Percentiles rank a stretch among this genome's conserved stretches.
Conservation (phyloP, 345 rosid species). For the Eucalyptus curtisii region DNA sequence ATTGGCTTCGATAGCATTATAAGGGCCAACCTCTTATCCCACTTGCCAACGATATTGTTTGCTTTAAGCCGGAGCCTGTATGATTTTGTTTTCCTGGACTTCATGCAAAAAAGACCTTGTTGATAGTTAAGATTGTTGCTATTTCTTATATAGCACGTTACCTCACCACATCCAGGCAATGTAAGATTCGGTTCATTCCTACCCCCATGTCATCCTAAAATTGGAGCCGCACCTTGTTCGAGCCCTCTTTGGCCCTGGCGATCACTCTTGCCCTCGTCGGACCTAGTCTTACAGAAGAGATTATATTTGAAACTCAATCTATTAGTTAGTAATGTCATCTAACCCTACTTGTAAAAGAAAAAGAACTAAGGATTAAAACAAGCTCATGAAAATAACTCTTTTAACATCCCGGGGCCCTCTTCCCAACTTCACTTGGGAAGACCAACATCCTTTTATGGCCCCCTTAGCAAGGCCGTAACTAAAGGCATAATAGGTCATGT, state of each 20-base stretch:
- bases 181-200: too few relatives aligned
- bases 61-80: too few relatives aligned
- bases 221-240: too few relatives aligned
- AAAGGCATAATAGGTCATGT: background rate
- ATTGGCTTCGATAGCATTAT: too few relatives aligned
- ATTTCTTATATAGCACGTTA: too few relatives aligned
- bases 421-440: background rate
- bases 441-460: background rate
- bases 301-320: background rate
- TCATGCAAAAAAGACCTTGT: too few relatives aligned
- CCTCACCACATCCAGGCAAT: rapidly evolving
- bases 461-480: background rate
- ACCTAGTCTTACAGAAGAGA: too few relatives aligned
- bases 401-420: background rate
- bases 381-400: background rate
- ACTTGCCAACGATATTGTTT: too few relatives aligned
- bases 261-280: rapidly evolving
- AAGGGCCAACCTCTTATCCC: too few relatives aligned
- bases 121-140: too few relatives aligned
- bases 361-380: background rate
- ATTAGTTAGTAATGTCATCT: background rate
- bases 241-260: rapidly evolving
- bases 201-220: too few relatives aligned
- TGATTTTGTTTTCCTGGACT: too few relatives aligned
- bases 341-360: background rate